Evolutionary conservation across 139 green algal species (phyloP).

Genomic region (Klebsormidium nitens): DNA sequence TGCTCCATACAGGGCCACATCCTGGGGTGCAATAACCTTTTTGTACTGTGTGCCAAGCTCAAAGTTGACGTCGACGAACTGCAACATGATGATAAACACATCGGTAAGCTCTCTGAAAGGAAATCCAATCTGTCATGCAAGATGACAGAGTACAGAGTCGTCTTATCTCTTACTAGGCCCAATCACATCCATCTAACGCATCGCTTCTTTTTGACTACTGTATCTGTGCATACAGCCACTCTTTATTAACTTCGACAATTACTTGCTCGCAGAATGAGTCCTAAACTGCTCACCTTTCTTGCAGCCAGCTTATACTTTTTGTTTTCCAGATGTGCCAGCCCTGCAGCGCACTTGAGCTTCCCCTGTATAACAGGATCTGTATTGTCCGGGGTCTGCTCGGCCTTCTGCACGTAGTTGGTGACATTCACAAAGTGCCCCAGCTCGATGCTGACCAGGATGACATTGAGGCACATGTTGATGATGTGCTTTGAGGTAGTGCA

Average conservation of each 20-base stretch:
- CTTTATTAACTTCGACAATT: too few relatives aligned
- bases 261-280: background rate
- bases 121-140: too few relatives aligned
- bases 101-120: too few relatives aligned
- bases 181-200: too few relatives aligned
- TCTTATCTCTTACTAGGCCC: too few relatives aligned
- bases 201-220: too few relatives aligned
- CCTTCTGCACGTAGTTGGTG: constrained; percentile 78
- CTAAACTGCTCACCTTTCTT: constrained; percentile 48
- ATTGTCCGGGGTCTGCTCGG: constrained; percentile 53
- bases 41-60: constrained; percentile 71
- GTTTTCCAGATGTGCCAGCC: constrained; percentile 53
- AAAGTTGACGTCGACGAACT: constrained; percentile 41
- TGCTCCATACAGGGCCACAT: constrained; percentile 82
- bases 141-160: too few relatives aligned
- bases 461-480: constrained; percentile 79
- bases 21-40: constrained; percentile 68
- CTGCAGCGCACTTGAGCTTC: constrained; percentile 62
- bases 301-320: constrained; percentile 76
- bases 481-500: constrained; percentile 83
- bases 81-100: too few relatives aligned
- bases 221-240: too few relatives aligned
- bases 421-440: constrained; percentile 79
- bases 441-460: constrained; percentile 69
- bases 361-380: constrained; percentile 34